A percentile compares a stretch with the other conserved stretches of the same genome.
Evolutionary conservation across 2,329 filamentous ascomycete genomes (phyloP).

Genomic region (Hypoxylon sp.): DNA sequence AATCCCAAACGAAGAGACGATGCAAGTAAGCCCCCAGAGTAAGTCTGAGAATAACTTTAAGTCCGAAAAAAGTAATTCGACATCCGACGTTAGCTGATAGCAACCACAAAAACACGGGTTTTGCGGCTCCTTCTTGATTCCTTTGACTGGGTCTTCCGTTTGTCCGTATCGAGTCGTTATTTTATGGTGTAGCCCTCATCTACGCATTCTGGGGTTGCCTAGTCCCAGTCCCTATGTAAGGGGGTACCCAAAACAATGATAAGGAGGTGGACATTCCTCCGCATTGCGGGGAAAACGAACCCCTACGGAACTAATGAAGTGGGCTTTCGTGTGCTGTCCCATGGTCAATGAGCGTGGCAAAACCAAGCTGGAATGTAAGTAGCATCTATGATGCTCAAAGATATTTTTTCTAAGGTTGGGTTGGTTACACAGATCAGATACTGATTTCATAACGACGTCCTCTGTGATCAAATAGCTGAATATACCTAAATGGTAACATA

Average conservation of each 20-base stretch:
- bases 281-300: constrained; percentile 40
- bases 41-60: constrained; percentile 24
- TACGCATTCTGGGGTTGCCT: constrained; percentile 5
- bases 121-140: constrained; percentile 24
- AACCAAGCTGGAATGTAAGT: constrained; percentile 9
- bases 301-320: constrained; percentile 28
- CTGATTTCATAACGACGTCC: constrained; percentile 2
- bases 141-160: constrained; percentile 32
- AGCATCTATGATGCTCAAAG: too few species aligned
- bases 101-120: constrained; percentile 1
- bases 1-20: constrained; percentile 16
- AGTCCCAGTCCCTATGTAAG: too few species aligned
- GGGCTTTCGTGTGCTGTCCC: constrained; percentile 8
- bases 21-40: constrained; percentile 24
- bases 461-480: background rate
- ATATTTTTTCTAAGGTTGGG: background rate
- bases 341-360: constrained; percentile 20
- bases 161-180: constrained; percentile 26
- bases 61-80: constrained; percentile 34
- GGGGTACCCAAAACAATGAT: too few species aligned
- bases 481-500: constrained; percentile 4
- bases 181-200: constrained; percentile 14
- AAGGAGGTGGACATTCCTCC: constrained; percentile 35
- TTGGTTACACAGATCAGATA: background rate
- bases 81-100: constrained; percentile 8